Evolutionary conservation across 2,329 filamentous ascomycete genomes (phyloP).

Genomic region (Fusarium oligoseptatum): DNA sequence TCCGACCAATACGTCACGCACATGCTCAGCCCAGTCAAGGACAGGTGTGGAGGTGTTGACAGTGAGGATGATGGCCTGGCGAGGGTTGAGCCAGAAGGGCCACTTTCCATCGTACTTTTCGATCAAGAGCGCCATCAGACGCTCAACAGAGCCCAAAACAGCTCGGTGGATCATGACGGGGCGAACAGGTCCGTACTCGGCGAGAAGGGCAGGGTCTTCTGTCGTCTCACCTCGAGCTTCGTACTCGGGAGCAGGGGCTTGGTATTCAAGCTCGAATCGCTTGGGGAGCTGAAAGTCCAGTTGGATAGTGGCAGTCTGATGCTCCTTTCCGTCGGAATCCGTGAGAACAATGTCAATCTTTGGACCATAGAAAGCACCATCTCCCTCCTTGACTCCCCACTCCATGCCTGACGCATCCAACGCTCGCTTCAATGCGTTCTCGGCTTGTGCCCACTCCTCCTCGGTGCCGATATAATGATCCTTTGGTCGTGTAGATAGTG

Average conservation of each 20-base stretch:
- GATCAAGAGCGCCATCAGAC: conserved; percentile 86
- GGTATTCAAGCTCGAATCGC: conserved; percentile 82
- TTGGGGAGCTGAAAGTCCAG: conserved; percentile 91
- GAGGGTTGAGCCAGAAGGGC: conserved; percentile 90
- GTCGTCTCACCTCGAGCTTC: conserved; percentile 68
- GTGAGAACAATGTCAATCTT: conserved; percentile 90
- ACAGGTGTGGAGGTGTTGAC: conserved; percentile 73
- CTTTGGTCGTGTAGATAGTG: conserved; percentile 82
- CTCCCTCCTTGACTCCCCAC: conserved; percentile 83
- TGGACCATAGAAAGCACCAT: conserved; percentile 91
- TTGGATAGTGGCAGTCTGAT: conserved; percentile 90
- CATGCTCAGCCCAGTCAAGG: conserved; percentile 61
- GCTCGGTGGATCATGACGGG: conserved; percentile 90
- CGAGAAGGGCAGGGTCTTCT: conserved; percentile 61
- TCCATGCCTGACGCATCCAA: conserved; percentile 76
- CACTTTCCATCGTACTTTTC: conserved; percentile 85
- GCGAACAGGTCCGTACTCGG: conserved; percentile 68
- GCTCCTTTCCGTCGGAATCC: conserved; percentile 86
- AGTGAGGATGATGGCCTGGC: conserved; percentile 80
- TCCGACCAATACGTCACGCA: conserved; percentile 66
- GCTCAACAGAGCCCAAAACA: conserved; percentile 85
- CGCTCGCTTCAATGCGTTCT: conserved; percentile 56
- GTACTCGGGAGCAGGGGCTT: conserved; percentile 74
- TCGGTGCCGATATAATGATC: conserved; percentile 82
- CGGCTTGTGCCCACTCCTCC: conserved; percentile 70